A percentile compares a stretch with the other conserved stretches of the same genome.
Conservation (phyloP, 2,329 filamentous ascomycete genomes). For the Rosellinia necatrix region DNA sequence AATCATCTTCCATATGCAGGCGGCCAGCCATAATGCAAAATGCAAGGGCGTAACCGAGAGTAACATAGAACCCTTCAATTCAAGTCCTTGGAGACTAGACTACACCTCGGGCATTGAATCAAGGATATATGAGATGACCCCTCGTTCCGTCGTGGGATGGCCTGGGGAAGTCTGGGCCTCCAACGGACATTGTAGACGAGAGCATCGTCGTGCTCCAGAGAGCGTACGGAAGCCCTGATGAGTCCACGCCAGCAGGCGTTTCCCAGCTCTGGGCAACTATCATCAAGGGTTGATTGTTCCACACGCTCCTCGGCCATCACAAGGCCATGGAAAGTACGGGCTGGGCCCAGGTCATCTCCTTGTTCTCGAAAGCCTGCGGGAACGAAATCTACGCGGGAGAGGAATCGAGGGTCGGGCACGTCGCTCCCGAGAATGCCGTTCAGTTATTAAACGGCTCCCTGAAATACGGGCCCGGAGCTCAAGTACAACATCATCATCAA, state of each 20-base stretch:
- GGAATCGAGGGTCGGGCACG: constrained; percentile 26
- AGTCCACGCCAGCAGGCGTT: constrained; percentile 33
- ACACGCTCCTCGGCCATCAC: constrained; percentile 50
- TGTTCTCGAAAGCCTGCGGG: constrained; percentile 48
- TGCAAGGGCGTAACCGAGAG: constrained; percentile 8
- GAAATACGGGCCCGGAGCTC: constrained; percentile 5
- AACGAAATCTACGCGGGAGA: constrained; percentile 5
- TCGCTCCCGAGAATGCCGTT: constrained; percentile 19
- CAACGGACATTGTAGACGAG: constrained; percentile 31
- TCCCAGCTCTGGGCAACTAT: constrained; percentile 51
- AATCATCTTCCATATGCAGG: constrained; percentile 8
- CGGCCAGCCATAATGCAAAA: constrained; percentile 16
- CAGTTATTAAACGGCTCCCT: constrained; percentile 5
- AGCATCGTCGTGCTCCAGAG: constrained; percentile 44
- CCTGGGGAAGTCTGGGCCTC: not conserved
- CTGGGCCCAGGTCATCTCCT: constrained; percentile 47
- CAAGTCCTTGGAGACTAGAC: not conserved
- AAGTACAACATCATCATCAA: constrained; percentile 15
- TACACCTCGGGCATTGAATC: constrained; percentile 9
- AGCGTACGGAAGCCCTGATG: constrained; percentile 31
- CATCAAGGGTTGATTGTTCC: constrained; percentile 48
- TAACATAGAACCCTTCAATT: constrained; percentile 5
- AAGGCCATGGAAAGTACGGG: constrained; percentile 51
- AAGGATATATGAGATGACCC: constrained; percentile 1
- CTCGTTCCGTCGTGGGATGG: not conserved